Evolutionary conservation across 495 filamentous ascomycete species (phyloP), one percentile per base, ranked within the genome.

Genomic region (Penicillium longicatenatum): DNA sequence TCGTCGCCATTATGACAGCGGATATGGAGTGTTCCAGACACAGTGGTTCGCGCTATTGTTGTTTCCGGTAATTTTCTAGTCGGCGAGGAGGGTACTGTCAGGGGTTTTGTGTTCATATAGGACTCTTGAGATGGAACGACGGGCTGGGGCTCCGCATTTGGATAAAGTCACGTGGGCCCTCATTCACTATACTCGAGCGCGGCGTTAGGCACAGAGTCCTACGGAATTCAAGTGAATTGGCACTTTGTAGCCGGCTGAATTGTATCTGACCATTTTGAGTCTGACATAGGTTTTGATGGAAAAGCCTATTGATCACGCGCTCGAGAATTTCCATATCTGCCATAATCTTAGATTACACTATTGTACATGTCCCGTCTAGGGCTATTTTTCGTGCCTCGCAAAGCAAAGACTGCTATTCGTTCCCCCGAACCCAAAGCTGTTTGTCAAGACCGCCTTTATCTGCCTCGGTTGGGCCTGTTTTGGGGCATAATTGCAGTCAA

Each of bases 341-440:
- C 21, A 33, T 37, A 24, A 21, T 31, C 35, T 42, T 24, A 53
- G 8, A 54, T 48, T 44, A 43, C 39, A 58, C 43, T 65, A 49
- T 59, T 21, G 31, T 58, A 61, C 50, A 59, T 26, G 21, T 6
- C 5, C 21, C 9, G 22, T 2, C 19, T 6, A 35, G 11, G 6
- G 1, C 31, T 21, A 47, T 44, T 60, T 54, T 54, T 50, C 48
- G 31, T 62, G 63, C 19, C 63, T 61, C 33, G 72, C 82, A 70
- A 98, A 96, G 58, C 92, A 93, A 43, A 98, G 75, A 59, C 84
- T 90, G 44, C 93, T 93, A 76, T 98, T 98, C 9, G 94, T 98
- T 29, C 94, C 94, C 10, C 94, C 94, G 77, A 98, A 98, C 1
- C 94, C 94, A 79, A 98, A 98, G 67, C 93, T 98, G 66, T 98